A percentile compares a stretch with the other conserved stretches of the same genome.
Conservation (phyloP, 108 stramenopile species). For the Fragilaria crotonensis region DNA sequence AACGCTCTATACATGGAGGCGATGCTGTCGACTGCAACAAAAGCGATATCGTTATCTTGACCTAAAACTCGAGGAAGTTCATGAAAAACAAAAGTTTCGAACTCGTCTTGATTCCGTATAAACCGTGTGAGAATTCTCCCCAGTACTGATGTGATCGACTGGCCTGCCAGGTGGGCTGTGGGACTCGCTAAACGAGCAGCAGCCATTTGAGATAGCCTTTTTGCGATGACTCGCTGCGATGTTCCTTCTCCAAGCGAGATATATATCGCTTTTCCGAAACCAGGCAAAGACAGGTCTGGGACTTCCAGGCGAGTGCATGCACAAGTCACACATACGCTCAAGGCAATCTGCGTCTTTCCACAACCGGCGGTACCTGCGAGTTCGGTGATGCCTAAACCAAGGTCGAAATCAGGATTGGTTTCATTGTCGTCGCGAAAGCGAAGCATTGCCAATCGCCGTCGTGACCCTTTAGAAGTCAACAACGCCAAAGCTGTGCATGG, state of each 20-base stretch:
- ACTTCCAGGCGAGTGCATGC: slow-evolving; percentile 11
- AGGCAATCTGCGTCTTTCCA: slow-evolving; percentile 67
- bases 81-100: not conserved
- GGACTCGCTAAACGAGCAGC: slow-evolving; percentile 7
- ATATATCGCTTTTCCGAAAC: slow-evolving; percentile 41
- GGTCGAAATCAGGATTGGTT: not conserved
- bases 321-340: slow-evolving; percentile 40
- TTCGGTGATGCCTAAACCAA: slow-evolving; percentile 45
- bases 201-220: slow-evolving; percentile 36
- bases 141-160: slow-evolving; percentile 3
- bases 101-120: slow-evolving; percentile 8
- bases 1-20: slow-evolving; percentile 48
- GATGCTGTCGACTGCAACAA: slow-evolving; percentile 61
- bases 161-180: not conserved
- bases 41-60: slow-evolving; percentile 5
- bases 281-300: not conserved
- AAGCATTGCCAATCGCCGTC: no score
- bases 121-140: not conserved
- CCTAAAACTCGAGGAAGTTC: not conserved
- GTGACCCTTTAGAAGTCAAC: no score
- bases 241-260: slow-evolving; percentile 38
- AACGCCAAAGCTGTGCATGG: no score
- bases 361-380: slow-evolving; percentile 60
- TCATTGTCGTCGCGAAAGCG: no score
- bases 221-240: slow-evolving; percentile 19